These are phyloP conservation scores for Nemania abortiva DNA, from an alignment of 2,329 filamentous ascomycete species.

Conservation along the genomic window DNA sequence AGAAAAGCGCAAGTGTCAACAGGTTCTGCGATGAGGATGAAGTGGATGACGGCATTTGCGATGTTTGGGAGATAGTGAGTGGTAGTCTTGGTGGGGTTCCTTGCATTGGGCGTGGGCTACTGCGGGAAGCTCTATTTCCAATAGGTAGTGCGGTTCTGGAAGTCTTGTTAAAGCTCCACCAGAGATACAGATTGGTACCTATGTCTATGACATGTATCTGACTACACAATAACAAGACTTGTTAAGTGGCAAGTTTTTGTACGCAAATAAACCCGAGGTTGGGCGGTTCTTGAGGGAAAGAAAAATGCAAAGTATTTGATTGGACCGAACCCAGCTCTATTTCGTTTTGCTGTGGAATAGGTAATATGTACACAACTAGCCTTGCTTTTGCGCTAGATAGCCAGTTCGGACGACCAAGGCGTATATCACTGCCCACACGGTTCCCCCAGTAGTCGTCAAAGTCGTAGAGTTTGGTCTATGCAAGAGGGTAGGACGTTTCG, in stretches of 20 bases:
- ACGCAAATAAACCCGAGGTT: not conserved
- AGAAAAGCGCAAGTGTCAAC: slow-evolving; percentile 59
- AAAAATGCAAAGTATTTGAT: slow-evolving; percentile 25
- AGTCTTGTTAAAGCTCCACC: slow-evolving; percentile 21
- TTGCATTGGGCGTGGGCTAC: slow-evolving; percentile 21
- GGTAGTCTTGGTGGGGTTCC: slow-evolving; percentile 47
- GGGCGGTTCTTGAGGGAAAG: not conserved
- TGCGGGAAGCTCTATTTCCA: slow-evolving; percentile 10
- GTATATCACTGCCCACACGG: slow-evolving; percentile 30
- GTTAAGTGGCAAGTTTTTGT: not conserved
- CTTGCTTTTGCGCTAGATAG: slow-evolving; percentile 30
- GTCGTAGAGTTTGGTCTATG: slow-evolving; percentile 50
- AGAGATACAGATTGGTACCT: not conserved
- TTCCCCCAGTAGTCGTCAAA: slow-evolving; percentile 11
- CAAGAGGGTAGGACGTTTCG: slow-evolving; percentile 83
- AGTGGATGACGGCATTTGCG: slow-evolving; percentile 57
- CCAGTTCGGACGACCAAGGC: slow-evolving; percentile 28
- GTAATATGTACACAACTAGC: slow-evolving; percentile 47
- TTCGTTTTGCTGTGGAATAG: slow-evolving; percentile 39
- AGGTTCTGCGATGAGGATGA: slow-evolving; percentile 54
- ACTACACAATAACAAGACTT: not conserved
- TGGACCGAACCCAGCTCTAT: slow-evolving; percentile 37
- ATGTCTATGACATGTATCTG: not conserved
- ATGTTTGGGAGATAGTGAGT: slow-evolving; percentile 28
- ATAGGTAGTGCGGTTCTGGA: not conserved